A percentile compares a stretch with the other conserved stretches of the same genome.
phyloP scores from a whole-genome alignment of 805 yeast genomes.

The Pichia californica region DNA sequence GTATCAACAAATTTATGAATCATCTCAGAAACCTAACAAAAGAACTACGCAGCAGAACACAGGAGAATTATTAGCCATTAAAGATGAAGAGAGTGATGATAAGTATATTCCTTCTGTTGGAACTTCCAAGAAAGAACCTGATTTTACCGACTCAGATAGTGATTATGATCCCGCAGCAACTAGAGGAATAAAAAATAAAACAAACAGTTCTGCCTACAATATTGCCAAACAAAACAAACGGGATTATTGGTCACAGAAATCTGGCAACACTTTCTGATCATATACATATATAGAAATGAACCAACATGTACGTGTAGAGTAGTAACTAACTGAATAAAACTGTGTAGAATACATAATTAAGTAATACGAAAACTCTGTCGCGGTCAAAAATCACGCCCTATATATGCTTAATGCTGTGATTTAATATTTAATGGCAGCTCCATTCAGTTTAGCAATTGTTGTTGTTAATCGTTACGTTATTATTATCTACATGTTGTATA shows the following conservation, averaged over 20 bases:
- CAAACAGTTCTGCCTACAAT: conserved; percentile 50
- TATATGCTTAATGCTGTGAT: too few species aligned
- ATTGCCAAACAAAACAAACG: conserved; percentile 65
- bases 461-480: too few species aligned
- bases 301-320: too few species aligned
- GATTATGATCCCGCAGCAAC: conserved; percentile 4
- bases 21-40: conserved; percentile 1
- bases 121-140: conserved; percentile 64
- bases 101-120: neutral
- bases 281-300: too few species aligned
- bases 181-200: neutral
- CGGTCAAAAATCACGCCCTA: too few species aligned
- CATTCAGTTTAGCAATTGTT: too few species aligned
- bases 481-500: too few species aligned
- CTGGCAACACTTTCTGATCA: conserved; percentile 45
- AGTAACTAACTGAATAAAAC: too few species aligned
- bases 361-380: too few species aligned
- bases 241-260: conserved; percentile 49
- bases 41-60: conserved; percentile 11
- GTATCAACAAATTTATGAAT: conserved; percentile 15
- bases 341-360: too few species aligned
- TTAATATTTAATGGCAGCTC: too few species aligned
- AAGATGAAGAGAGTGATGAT: conserved; percentile 13
- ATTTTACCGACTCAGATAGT: conserved; percentile 35
- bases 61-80: conserved; percentile 23